A percentile compares a stretch with the other conserved stretches of the same genome.
phyloP scores from a whole-genome alignment of 495 filamentous ascomycete species.

The Rhypophila decipiens region DNA sequence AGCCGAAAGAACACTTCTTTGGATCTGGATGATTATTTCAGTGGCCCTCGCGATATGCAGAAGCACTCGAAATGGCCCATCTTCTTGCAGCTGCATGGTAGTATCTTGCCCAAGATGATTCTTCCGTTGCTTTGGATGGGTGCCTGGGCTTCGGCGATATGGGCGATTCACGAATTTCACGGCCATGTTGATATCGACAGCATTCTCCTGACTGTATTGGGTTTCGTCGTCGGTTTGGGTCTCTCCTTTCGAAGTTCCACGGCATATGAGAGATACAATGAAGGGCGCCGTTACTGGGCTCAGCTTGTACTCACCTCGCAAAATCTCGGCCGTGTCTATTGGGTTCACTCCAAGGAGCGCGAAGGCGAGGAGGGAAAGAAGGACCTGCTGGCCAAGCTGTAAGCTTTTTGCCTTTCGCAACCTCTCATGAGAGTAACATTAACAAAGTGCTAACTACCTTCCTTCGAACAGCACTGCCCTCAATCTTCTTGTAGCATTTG shows the following conservation, averaged over 20 bases:
- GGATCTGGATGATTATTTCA: conserved; percentile 50
- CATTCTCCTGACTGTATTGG: conserved; percentile 73
- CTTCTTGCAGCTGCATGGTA: conserved; percentile 74
- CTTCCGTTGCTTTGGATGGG: conserved; percentile 62
- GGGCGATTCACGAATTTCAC: conserved; percentile 63
- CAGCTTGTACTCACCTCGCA: conserved; percentile 65
- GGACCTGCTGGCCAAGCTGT: conserved; percentile 67
- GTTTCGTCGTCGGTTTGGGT: conserved; percentile 82
- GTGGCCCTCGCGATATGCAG: conserved; percentile 62
- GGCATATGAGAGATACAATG: conserved; percentile 76
- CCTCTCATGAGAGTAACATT: conserved; percentile 6
- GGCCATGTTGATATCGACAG: conserved; percentile 57
- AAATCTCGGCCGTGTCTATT: conserved; percentile 69
- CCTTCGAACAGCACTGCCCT: conserved; percentile 53
- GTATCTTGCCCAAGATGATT: conserved; percentile 74
- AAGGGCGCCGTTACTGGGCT: conserved; percentile 74
- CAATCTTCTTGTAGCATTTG: conserved; percentile 75
- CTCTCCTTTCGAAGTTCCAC: conserved; percentile 79
- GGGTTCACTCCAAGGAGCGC: conserved; percentile 66
- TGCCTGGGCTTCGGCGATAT: too few relatives aligned
- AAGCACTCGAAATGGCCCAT: conserved; percentile 77
- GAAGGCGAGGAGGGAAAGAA: conserved; percentile 54
- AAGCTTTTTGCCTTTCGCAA: conserved; percentile 11
- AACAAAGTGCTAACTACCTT: neutral
- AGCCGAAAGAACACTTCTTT: conserved; percentile 37